Percentiles rank a stretch among this genome's conserved stretches.
Conservation (phyloP, 192 early-diverging fungal species). For the Coemansia sp. region DNA sequence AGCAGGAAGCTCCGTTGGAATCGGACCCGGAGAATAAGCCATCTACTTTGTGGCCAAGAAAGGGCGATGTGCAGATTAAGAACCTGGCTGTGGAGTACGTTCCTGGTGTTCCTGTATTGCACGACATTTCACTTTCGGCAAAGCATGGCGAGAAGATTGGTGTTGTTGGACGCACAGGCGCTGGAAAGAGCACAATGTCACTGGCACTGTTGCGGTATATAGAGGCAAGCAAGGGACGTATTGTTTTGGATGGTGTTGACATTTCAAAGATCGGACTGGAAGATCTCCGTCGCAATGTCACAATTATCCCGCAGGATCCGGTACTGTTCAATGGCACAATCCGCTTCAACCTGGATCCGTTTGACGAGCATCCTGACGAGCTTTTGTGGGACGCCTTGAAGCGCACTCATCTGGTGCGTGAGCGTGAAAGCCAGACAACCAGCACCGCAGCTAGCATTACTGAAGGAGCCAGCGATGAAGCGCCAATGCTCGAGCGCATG, state of each 20-base stretch:
- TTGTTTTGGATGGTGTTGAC: constrained; percentile 74
- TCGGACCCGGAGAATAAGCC: too few relatives aligned
- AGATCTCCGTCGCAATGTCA: constrained; percentile 72
- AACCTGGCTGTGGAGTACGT: constrained; percentile 73
- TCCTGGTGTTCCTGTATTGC: constrained; percentile 68
- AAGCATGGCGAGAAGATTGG: constrained; percentile 78
- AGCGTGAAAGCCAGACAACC: constrained; percentile 1
- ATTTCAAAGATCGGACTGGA: too few relatives aligned
- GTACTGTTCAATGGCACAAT: constrained; percentile 73
- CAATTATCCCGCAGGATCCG: constrained; percentile 90
- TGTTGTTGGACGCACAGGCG: constrained; percentile 84
- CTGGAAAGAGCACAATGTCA: too few relatives aligned
- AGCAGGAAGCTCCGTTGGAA: constrained; percentile 75
- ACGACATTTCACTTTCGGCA: too few relatives aligned
- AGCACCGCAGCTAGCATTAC: neutral
- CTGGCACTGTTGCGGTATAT: constrained; percentile 76
- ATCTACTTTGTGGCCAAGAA: too few relatives aligned
- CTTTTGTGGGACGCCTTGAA: too few relatives aligned
- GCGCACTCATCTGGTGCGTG: constrained; percentile 61
- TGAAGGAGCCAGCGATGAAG: neutral
- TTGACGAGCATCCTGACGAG: constrained; percentile 66
- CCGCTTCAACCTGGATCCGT: constrained; percentile 88
- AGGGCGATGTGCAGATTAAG: constrained; percentile 62
- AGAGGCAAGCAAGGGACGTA: constrained; percentile 61
- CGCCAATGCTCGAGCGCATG: too few relatives aligned